Evolutionary conservation across 805 yeast genomes (phyloP).

Genomic region (Hanseniaspora valbyensis): DNA sequence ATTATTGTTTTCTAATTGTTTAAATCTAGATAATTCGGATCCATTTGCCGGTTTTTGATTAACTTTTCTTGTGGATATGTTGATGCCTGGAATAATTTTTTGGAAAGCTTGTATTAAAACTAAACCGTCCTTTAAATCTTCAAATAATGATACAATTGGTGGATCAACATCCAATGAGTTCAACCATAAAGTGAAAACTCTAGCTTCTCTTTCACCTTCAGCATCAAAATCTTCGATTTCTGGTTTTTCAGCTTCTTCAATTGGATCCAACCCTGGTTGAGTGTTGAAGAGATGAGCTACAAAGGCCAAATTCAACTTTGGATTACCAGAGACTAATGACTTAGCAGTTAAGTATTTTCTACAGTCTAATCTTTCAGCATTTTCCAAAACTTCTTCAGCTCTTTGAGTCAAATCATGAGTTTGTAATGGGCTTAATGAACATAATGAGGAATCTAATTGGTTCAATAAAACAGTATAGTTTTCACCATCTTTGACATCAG

Average conservation of each 20-base stretch:
- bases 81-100: slow-evolving; percentile 84
- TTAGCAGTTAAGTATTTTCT: slow-evolving; percentile 92
- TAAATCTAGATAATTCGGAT: slow-evolving; percentile 72
- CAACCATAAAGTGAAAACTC: slow-evolving; percentile 95
- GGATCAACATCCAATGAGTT: slow-evolving; percentile 95
- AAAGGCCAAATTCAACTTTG: slow-evolving; percentile 90
- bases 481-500: slow-evolving; percentile 89
- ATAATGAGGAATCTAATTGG: slow-evolving; percentile 73
- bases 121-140: slow-evolving; percentile 88
- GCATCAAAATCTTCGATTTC: slow-evolving; percentile 98
- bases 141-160: slow-evolving; percentile 80
- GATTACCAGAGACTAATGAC: slow-evolving; percentile 89
- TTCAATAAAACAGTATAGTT: slow-evolving; percentile 80
- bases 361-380: slow-evolving; percentile 85
- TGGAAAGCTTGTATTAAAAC: slow-evolving; percentile 85
- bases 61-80: slow-evolving; percentile 60
- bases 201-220: slow-evolving; percentile 98
- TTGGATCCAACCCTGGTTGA: slow-evolving; percentile 91
- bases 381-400: slow-evolving; percentile 74
- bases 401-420: slow-evolving; percentile 62
- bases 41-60: slow-evolving; percentile 76
- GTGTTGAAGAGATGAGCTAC: slow-evolving; percentile 96
- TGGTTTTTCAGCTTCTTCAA: slow-evolving; percentile 79
- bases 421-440: slow-evolving; percentile 75
- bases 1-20: slow-evolving; percentile 94